A percentile compares a stretch with the other conserved stretches of the same genome.
Conservation (phyloP, 139 green algal genomes). For the Volvox africanus region DNA sequence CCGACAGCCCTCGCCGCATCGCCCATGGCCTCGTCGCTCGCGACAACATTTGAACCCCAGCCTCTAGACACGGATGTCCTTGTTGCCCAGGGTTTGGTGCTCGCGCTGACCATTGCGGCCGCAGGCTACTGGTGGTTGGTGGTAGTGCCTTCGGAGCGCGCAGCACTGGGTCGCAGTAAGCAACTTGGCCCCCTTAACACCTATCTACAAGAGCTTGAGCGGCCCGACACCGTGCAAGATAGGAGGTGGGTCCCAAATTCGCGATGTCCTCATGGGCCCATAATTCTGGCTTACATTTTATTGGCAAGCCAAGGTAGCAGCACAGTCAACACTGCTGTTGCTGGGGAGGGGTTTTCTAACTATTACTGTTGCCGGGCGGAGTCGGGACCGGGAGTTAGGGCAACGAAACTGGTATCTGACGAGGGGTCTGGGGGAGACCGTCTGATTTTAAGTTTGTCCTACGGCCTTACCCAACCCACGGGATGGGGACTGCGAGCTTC, state of each 20-base stretch:
- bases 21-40: not conserved
- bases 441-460: no score
- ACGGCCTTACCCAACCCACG: no score
- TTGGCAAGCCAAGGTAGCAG: no score
- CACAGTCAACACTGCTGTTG: no score
- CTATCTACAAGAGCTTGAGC: slow-evolving; percentile 52
- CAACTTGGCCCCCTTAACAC: slow-evolving; percentile 11
- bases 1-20: not conserved
- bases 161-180: slow-evolving; percentile 47
- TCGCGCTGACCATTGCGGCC: slow-evolving; percentile 19
- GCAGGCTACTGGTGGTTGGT: slow-evolving; percentile 60
- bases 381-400: no score
- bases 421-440: no score
- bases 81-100: slow-evolving; percentile 25
- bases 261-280: no score
- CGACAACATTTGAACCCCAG: slow-evolving; percentile 43
- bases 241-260: not conserved
- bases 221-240: not conserved
- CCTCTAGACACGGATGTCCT: slow-evolving; percentile 24
- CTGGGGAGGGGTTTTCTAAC: no score
- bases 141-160: slow-evolving; percentile 33
- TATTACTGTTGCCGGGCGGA: no score
- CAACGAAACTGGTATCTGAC: no score
- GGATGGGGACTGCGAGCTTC: no score
- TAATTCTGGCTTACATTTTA: no score